A percentile compares a stretch with the other conserved stretches of the same genome.
phyloP scores from a whole-genome alignment of 371 early-diverging fungal genomes.

The Mortierella sp. region DNA sequence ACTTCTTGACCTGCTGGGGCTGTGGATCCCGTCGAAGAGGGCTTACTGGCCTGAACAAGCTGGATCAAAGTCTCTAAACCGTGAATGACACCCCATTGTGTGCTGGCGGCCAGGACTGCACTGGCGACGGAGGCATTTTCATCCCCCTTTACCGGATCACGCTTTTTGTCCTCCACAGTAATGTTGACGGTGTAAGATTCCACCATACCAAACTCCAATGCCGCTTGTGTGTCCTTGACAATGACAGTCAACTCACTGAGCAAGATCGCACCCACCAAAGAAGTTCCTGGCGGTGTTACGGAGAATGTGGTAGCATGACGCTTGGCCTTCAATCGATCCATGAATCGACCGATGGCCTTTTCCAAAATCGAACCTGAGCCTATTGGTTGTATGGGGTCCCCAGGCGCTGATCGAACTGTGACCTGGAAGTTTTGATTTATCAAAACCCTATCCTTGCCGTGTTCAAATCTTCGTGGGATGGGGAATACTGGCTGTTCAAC shows the following conservation, averaged over 20 bases:
- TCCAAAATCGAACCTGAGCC: conserved; percentile 15
- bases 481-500: conserved; percentile 46
- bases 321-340: conserved; percentile 36
- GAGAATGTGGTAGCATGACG: conserved; percentile 19
- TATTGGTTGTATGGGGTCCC: neutral
- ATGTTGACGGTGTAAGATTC: conserved; percentile 36
- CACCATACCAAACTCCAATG: conserved; percentile 27
- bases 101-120: conserved; percentile 63
- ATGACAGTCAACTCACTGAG: conserved; percentile 21
- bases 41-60: conserved; percentile 57
- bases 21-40: conserved; percentile 14
- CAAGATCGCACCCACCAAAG: neutral
- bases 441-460: conserved; percentile 22
- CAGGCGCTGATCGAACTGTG: conserved; percentile 12
- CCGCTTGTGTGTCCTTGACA: conserved; percentile 20
- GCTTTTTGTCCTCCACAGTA: neutral
- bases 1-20: neutral
- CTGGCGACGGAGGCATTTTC: neutral
- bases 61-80: conserved; percentile 83
- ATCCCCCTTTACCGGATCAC: too few relatives aligned
- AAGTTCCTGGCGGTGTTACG: neutral
- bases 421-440: conserved; percentile 26
- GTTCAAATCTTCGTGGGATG: conserved; percentile 29
- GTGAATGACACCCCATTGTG: conserved; percentile 80
- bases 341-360: conserved; percentile 33